phyloP scores from a whole-genome alignment of 129 eudicot genomes.

The Cynara cardunculus region DNA sequence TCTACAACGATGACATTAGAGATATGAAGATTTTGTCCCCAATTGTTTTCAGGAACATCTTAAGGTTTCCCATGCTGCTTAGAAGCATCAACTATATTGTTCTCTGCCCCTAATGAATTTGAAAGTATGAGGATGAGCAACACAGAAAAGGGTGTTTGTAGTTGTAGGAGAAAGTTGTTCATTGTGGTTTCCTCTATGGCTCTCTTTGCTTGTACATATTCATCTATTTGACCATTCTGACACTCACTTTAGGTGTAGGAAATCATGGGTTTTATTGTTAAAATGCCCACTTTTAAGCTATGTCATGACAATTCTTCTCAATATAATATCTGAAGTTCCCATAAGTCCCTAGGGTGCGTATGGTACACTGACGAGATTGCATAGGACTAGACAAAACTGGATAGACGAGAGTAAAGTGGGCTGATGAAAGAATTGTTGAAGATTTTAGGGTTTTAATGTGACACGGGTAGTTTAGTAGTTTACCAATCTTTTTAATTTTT shows the following conservation, averaged over 20 bases:
- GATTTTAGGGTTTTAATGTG: no score
- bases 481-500: no score
- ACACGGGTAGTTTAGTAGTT: no score
- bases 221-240: neutral
- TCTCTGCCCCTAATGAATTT: neutral
- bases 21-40: neutral
- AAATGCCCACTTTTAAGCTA: neutral
- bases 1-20: no score
- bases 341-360: no score
- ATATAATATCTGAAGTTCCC: neutral
- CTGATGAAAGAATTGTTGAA: no score
- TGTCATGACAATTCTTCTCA: neutral
- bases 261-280: no score
- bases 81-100: slow-evolving; percentile 12
- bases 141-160: neutral
- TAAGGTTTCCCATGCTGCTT: neutral
- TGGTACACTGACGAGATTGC: no score
- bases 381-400: no score
- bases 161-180: slow-evolving; percentile 11
- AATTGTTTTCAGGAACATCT: neutral
- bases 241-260: neutral
- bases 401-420: no score
- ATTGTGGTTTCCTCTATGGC: neutral
- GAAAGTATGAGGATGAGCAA: neutral
- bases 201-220: neutral